These are phyloP conservation scores for Turritis glabra DNA, from an alignment of 345 rosid species.

Conservation along the genomic window DNA sequence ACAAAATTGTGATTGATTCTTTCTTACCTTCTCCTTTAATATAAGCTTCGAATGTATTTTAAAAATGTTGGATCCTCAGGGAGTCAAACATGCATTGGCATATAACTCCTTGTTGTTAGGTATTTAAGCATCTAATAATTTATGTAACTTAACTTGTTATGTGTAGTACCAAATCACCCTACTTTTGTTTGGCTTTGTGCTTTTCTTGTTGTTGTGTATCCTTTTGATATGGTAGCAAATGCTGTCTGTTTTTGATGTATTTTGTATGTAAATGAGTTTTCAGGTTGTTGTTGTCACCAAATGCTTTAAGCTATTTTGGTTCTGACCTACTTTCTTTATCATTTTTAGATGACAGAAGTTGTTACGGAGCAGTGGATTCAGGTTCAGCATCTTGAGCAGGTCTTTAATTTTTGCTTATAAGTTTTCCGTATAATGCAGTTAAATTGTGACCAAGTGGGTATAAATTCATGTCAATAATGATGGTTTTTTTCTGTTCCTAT, in stretches of 20 bases:
- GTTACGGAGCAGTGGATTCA: constrained; percentile 39
- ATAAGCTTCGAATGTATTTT: neutral
- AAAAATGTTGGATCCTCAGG: neutral
- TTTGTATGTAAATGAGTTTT: constrained; percentile 7
- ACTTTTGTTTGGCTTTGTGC: constrained; percentile 1
- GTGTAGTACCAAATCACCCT: neutral
- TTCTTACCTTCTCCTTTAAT: constrained; percentile 3
- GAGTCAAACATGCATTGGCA: neutral
- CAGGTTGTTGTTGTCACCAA: constrained; percentile 4
- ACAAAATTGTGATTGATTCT: neutral
- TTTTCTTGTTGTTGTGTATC: neutral
- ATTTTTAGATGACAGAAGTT: constrained; percentile 25
- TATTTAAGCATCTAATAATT: neutral
- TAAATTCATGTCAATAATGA: neutral
- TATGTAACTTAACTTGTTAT: neutral
- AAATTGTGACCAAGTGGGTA: neutral
- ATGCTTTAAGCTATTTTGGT: neutral
- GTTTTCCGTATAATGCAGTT: neutral
- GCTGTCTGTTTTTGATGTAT: constrained; percentile 1
- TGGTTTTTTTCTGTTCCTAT: constrained; percentile 1
- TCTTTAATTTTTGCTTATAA: neutral
- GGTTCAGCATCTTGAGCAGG: constrained; percentile 41
- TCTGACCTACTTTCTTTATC: constrained; percentile 1
- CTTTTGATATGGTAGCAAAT: neutral
- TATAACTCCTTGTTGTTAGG: neutral